Evolutionary conservation across 768 basidiomycete genomes (phyloP), one percentile per base, ranked within the genome.

Genomic region (Austroboletus eburneus): DNA sequence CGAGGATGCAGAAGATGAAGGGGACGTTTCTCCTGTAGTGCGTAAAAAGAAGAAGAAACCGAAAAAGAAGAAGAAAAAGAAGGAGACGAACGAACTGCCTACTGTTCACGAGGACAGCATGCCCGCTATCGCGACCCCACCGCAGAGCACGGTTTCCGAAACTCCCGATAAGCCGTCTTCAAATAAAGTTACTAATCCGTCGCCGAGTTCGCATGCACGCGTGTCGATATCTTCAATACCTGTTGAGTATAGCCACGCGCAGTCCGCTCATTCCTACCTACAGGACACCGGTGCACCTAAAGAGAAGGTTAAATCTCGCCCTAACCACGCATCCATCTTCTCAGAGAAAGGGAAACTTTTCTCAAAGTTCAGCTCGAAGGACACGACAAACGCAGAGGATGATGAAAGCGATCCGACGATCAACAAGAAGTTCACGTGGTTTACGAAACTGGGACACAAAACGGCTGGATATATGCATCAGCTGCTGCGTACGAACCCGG

Each of bases 1-100:
- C 9, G 87, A 87, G 56, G 85, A 90, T 34, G 82, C 79, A 0
- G 83, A 85, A 41, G 88, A 87, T 40, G 85, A 85, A 58, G 83
- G 74, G 4, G 66, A 63, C 1, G 44, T 57, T 23, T 39, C 61
- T 1, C 56, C 69, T 2, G 39, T 64, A 2, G 66, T 72, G 2
- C 58, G 52, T n/a, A 68, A 69, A 38, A 87, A 87, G 71, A 87
- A 85, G 65, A 61, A 54, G 30, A 53, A 50, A 63, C 85, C 84
- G 67, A 87, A 85, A 55, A 87, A 84, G 71, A 87, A 84, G 71
- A 89, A 87, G 62, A 87, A 83, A 66, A 81, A 78, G 63, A 77
- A 54, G 39, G 48, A 7, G 12, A 34, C 29, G 2, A 48, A 43
- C 24, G 53, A 58, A 21, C 20, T 54, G 18, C 50, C 55, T 9